phyloP scores from a whole-genome alignment of 1,284 basidiomycete species.

The Schizophyllum commune region DNA sequence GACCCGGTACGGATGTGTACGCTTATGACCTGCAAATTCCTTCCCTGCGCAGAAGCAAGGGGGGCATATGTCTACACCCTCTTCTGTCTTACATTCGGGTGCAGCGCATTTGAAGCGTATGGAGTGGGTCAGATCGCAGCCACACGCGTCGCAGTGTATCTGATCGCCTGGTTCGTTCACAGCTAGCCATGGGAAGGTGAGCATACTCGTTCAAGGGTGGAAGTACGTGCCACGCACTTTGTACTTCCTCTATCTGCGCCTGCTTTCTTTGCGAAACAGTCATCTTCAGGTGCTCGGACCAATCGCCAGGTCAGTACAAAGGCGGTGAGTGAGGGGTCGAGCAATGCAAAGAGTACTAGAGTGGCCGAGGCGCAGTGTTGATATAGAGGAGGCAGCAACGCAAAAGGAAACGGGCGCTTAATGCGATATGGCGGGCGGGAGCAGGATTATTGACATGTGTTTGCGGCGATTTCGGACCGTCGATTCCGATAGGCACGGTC shows the following conservation, averaged over 20 bases:
- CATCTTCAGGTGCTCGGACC: conserved; percentile 31
- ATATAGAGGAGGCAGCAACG: neutral
- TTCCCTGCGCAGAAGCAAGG: conserved; percentile 89
- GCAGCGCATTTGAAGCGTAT: conserved; percentile 89
- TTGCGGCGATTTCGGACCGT: neutral
- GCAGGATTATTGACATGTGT: neutral
- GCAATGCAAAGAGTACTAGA: neutral
- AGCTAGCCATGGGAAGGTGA: conserved; percentile 28
- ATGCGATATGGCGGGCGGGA: neutral
- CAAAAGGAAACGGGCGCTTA: neutral
- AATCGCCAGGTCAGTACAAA: neutral
- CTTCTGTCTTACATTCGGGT: conserved; percentile 62
- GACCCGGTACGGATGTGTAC: conserved; percentile 88
- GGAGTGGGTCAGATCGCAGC: conserved; percentile 78
- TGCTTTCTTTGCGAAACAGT: conserved; percentile 70
- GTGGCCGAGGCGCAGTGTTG: neutral
- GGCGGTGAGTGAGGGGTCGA: neutral
- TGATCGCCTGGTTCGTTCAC: conserved; percentile 73
- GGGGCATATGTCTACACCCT: conserved; percentile 85
- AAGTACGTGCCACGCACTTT: conserved; percentile 43
- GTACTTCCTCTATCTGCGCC: conserved; percentile 61
- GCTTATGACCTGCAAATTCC: conserved; percentile 83
- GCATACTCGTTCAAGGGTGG: too few relatives aligned
- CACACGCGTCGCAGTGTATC: conserved; percentile 69
- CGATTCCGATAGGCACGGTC: neutral